A percentile compares a stretch with the other conserved stretches of the same genome.
These are phyloP conservation scores for Letharia lupina DNA, from an alignment of 495 filamentous ascomycete genomes.

Conservation along the genomic window DNA sequence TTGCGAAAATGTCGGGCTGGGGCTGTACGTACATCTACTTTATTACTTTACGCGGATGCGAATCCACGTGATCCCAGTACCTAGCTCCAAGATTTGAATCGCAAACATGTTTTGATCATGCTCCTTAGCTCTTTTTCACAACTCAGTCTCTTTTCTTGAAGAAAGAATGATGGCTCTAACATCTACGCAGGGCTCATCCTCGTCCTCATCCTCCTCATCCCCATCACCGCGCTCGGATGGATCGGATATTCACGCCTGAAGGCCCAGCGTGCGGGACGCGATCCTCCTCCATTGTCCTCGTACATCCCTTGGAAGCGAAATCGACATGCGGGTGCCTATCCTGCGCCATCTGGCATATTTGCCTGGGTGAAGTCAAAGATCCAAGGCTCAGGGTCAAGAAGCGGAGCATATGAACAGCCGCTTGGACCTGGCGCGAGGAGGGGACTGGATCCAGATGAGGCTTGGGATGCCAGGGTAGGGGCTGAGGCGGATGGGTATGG, in stretches of 20 bases:
- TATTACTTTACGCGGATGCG: no score
- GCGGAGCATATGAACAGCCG: constrained; percentile 55
- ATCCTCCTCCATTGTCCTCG: constrained; percentile 51
- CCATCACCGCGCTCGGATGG: constrained; percentile 40
- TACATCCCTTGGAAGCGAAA: constrained; percentile 48
- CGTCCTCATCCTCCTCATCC: constrained; percentile 41
- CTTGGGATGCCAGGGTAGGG: constrained; percentile 62
- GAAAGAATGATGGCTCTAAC: neutral
- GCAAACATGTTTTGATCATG: neutral
- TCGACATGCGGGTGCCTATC: constrained; percentile 39
- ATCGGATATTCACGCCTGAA: constrained; percentile 50
- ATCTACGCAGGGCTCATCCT: constrained; percentile 20
- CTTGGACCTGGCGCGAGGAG: constrained; percentile 32
- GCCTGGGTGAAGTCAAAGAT: constrained; percentile 48
- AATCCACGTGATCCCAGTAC: neutral
- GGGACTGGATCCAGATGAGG: constrained; percentile 59
- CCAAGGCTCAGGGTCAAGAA: constrained; percentile 40
- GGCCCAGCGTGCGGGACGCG: constrained; percentile 55
- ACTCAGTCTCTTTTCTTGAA: neutral
- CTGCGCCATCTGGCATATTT: constrained; percentile 47
- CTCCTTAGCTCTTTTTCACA: neutral
- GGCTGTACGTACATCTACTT: constrained; percentile 9
- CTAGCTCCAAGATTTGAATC: neutral
- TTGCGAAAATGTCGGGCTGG: constrained; percentile 22
- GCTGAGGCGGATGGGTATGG: constrained; percentile 50